Evolutionary conservation across 164 flowering plant species (phyloP), one percentile per base, ranked within the genome.

Genomic region (Paratinospora sagittata): DNA sequence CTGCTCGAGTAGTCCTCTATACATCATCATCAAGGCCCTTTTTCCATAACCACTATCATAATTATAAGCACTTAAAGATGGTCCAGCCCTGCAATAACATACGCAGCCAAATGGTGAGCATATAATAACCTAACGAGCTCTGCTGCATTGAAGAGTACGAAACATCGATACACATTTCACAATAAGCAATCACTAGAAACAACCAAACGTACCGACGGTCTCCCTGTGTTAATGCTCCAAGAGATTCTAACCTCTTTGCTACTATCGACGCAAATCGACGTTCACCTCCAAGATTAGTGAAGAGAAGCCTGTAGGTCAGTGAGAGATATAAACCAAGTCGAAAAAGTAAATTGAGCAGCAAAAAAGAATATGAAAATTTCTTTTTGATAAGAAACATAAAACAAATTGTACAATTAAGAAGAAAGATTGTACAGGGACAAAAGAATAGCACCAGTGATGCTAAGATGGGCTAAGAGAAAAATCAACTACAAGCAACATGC

Each of bases 261-360:
- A 95, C 98, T 78, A 92, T 90, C n/a, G 98, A 95, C 43, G 98
- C 98, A 85, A 95, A 95, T 19, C 98, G 91, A 5, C 97, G 92
- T 79, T 95, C 98, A 76, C 98, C 98, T 60, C 98, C 97, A 72
- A 95, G 97, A 83, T 88, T 89, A 16, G 97, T 88, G 73, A 95
- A 92, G 26, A 95, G 84, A 66, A 95, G 87, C 83, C 98, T 95
- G 82, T 57, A 49, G n/a, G 12, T 49, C 12, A 13, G 16, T 49
- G 19, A 49, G 57, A 49, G 19, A 4, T 49, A 49, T 12, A 49
- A 49, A 49, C 16, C 57, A 49, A 10, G 6, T 8, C 3, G 6
- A 36, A 36, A 36, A 36, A 36, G 39, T 3, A 49, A 49, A 10
- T 0, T 13, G 57, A 49, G 57, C 57, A 14, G 19, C 57, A 17